Conservation (phyloP, 495 filamentous ascomycete species). For the Annulohypoxylon stygium region DNA sequence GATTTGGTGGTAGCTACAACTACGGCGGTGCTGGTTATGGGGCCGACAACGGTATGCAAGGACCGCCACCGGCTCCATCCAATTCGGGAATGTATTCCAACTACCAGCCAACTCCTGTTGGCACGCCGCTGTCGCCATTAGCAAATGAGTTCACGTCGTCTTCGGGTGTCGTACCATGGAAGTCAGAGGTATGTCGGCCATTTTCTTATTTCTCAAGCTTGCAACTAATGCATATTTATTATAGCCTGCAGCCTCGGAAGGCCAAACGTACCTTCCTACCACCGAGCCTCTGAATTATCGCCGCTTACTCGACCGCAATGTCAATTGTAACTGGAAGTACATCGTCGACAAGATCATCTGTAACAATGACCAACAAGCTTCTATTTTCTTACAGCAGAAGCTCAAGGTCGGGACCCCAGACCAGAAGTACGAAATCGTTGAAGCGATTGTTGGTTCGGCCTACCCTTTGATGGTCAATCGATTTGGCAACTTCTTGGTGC, state of each 20-base stretch:
- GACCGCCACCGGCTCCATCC: conserved; percentile 49
- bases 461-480: conserved; percentile 98
- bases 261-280: conserved; percentile 85
- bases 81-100: conserved; percentile 66
- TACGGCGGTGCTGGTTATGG: conserved; percentile 55
- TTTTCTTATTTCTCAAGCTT: neutral
- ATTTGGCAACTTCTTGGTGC: conserved; percentile 97
- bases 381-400: conserved; percentile 98
- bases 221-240: conserved; percentile 28
- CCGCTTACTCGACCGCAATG: conserved; percentile 92
- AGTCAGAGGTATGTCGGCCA: conserved; percentile 63
- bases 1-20: conserved; percentile 34
- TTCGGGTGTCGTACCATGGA: conserved; percentile 56
- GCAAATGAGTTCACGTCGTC: conserved; percentile 81
- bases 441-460: conserved; percentile 94
- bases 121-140: conserved; percentile 85
- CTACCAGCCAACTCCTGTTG: conserved; percentile 79
- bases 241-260: conserved; percentile 64
- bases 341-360: conserved; percentile 99
- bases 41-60: conserved; percentile 44
- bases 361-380: conserved; percentile 98
- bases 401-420: conserved; percentile 95
- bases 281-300: conserved; percentile 98
- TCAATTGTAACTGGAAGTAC: conserved; percentile 99
- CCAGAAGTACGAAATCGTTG: conserved; percentile 96